Evolutionary conservation across 768 basidiomycete species (phyloP), one percentile per base, ranked within the genome.

Genomic region (Lactarius quietus): DNA sequence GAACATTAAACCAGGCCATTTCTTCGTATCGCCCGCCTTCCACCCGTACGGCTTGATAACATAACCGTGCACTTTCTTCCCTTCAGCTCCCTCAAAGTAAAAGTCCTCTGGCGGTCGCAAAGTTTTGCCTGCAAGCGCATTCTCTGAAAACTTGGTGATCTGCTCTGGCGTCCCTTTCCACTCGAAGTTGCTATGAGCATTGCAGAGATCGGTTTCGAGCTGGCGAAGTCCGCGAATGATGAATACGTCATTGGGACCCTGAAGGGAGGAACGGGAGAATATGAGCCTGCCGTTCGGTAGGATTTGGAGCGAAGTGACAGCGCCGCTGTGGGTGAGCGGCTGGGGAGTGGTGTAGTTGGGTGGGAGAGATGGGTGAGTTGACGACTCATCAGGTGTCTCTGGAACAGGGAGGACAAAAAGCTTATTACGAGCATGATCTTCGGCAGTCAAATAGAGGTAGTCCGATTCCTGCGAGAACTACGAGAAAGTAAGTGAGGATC

Each of bases 11-110:
- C 84, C 81, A 2, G 93, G 95, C 84, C 86, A 95, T 73, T 87
- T 90, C 72, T 69, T 72, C 61, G 76, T 79, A 63, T 87, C 83
- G 14, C 82, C 83, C 59, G 80, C 74, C 69, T 83, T 80, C 82
- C 85, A 95, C 6, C 92, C 91, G 36, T 83, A 82, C 9, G 96
- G 96, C 69, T 87, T 92, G 61, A 94, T 68, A 17, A 86, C 78
- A 89, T 89, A 98, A 6, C 93, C 94, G 53, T 97, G 95, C 18
- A 98, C 86, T 35, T 84, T 72, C 73, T 82, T 84, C 12, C 85
- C 83, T 69, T 88, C 76, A 3, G 91, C 92, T 12, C 96, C 96
- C 65, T 85, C 83, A 78, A 97, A 98, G 86, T 88, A 93, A 72
- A 98, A 92, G 63, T 92, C 86, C 70, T 95, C 88, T 17, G 89